Evolutionary conservation across 352 stramenopile genomes (phyloP).

Genomic region (Phytopythium aichiense): DNA sequence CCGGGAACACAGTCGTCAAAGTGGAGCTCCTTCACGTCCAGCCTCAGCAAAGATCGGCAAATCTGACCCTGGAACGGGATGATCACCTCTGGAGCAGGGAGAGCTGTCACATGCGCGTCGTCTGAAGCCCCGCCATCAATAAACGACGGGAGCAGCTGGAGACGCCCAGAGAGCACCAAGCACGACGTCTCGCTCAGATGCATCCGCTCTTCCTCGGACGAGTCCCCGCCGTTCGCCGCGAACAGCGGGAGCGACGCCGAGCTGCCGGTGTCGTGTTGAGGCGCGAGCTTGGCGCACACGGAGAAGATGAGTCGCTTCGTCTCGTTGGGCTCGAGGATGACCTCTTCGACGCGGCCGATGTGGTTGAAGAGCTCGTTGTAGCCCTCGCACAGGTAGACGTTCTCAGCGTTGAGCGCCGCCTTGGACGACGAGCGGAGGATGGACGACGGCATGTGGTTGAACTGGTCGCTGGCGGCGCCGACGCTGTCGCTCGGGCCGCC

Average conservation of each 20-base stretch:
- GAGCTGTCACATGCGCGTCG: slow-evolving; percentile 12
- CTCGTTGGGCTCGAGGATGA: slow-evolving; percentile 63
- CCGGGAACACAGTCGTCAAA: slow-evolving; percentile 87
- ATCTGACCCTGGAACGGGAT: slow-evolving; percentile 79
- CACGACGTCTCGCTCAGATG: slow-evolving; percentile 85
- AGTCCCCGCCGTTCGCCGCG: slow-evolving; percentile 39
- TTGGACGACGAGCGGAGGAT: slow-evolving; percentile 69
- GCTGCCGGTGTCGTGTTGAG: slow-evolving; percentile 19
- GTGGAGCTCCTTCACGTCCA: slow-evolving; percentile 87
- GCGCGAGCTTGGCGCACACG: slow-evolving; percentile 55
- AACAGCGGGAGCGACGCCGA: slow-evolving; percentile 13
- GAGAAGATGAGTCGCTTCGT: slow-evolving; percentile 73
- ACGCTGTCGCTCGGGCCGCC: slow-evolving; percentile 25
- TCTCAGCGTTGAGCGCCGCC: slow-evolving; percentile 63
- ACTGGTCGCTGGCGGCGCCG: slow-evolving; percentile 41
- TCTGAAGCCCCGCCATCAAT: slow-evolving; percentile 17
- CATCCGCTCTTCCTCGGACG: slow-evolving; percentile 79
- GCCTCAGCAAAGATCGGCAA: slow-evolving; percentile 74
- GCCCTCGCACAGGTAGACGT: slow-evolving; percentile 77
- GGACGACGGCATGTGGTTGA: slow-evolving; percentile 71
- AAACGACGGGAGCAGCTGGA: slow-evolving; percentile 53
- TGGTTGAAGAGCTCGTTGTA: slow-evolving; percentile 91
- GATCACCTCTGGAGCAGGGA: slow-evolving; percentile 55
- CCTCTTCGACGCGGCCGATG: slow-evolving; percentile 59
- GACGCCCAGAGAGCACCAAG: slow-evolving; percentile 54